These are phyloP conservation scores for Penicillium odoratum DNA, from an alignment of 495 filamentous ascomycete genomes.

Conservation along the genomic window DNA sequence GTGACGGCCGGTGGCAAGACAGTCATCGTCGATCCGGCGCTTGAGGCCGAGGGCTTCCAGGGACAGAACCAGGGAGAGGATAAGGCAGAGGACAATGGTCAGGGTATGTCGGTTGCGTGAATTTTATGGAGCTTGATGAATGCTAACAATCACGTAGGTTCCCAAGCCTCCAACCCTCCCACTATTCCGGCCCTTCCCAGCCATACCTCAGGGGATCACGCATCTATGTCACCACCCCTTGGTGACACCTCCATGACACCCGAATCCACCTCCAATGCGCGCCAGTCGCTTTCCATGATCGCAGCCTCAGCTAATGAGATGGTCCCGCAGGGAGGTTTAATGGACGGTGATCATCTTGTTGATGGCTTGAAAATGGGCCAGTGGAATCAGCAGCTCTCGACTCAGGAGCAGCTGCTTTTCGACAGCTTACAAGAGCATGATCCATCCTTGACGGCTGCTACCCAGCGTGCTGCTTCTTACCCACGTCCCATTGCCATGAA, in stretches of 20 bases:
- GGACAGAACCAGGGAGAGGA: constrained; percentile 28
- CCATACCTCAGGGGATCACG: constrained; percentile 34
- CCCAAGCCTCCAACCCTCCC: constrained; percentile 30
- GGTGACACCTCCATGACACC: constrained; percentile 41
- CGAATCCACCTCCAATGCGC: constrained; percentile 40
- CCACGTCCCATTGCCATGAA: constrained; percentile 59
- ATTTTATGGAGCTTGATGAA: neutral
- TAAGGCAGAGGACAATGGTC: constrained; percentile 31
- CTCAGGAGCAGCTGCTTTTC: constrained; percentile 47
- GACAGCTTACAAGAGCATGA: constrained; percentile 49
- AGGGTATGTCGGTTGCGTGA: constrained; percentile 12
- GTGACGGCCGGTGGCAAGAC: constrained; percentile 50
- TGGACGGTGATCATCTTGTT: constrained; percentile 36
- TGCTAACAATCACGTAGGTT: constrained; percentile 30
- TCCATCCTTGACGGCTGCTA: constrained; percentile 45
- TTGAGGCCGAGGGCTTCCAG: constrained; percentile 48
- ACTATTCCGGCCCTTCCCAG: constrained; percentile 37
- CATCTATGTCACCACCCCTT: constrained; percentile 43
- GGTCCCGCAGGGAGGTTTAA: constrained; percentile 44
- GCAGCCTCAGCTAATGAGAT: constrained; percentile 52
- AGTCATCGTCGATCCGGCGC: constrained; percentile 47
- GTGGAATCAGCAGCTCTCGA: constrained; percentile 45
- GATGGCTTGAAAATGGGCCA: constrained; percentile 40
- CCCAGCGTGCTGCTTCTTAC: constrained; percentile 47
- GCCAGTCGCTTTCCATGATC: constrained; percentile 51